Evolutionary conservation across 2,329 filamentous ascomycete species (phyloP).

Genomic region (Amauroascus verrucosus): DNA sequence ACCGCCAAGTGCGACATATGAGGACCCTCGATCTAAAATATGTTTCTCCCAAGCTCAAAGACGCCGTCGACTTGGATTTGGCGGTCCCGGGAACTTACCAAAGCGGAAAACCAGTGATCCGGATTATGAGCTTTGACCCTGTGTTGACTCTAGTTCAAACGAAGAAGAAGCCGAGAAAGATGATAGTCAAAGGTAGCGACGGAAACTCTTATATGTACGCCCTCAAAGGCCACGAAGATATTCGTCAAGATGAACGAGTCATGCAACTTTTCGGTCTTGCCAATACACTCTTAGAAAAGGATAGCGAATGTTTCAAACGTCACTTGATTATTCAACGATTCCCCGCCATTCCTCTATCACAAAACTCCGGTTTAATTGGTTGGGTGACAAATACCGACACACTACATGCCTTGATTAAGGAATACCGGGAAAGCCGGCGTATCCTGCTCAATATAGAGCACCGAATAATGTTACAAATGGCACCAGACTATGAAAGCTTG

Average conservation of each 20-base stretch:
- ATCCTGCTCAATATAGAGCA: slow-evolving; percentile 99
- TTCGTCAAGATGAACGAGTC: slow-evolving; percentile 94
- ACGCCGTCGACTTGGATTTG: slow-evolving; percentile 74
- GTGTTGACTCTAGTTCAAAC: slow-evolving; percentile 89
- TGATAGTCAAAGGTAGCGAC: slow-evolving; percentile 80
- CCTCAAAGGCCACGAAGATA: slow-evolving; percentile 98
- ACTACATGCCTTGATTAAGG: slow-evolving; percentile 87
- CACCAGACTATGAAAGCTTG: slow-evolving; percentile 94
- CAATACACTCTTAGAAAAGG: slow-evolving; percentile 87
- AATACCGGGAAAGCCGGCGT: slow-evolving; percentile 93
- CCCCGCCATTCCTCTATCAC: slow-evolving; percentile 91
- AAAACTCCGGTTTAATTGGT: slow-evolving; percentile 86
- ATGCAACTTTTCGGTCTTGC: slow-evolving; percentile 98
- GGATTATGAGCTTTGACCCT: slow-evolving; percentile 80
- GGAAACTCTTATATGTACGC: slow-evolving; percentile 78
- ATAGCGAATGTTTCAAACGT: slow-evolving; percentile 92
- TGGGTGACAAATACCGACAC: slow-evolving; percentile 99
- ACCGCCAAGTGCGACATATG: slow-evolving; percentile 81
- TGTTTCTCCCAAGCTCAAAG: slow-evolving; percentile 86
- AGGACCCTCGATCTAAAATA: slow-evolving; percentile 91
- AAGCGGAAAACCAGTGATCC: slow-evolving; percentile 66
- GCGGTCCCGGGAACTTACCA: slow-evolving; percentile 93
- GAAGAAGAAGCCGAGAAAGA: slow-evolving; percentile 87
- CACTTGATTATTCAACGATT: slow-evolving; percentile 95
- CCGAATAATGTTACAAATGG: slow-evolving; percentile 99